Conservation (phyloP, 345 rosid genomes). For the Lenwebbia sp. region DNA sequence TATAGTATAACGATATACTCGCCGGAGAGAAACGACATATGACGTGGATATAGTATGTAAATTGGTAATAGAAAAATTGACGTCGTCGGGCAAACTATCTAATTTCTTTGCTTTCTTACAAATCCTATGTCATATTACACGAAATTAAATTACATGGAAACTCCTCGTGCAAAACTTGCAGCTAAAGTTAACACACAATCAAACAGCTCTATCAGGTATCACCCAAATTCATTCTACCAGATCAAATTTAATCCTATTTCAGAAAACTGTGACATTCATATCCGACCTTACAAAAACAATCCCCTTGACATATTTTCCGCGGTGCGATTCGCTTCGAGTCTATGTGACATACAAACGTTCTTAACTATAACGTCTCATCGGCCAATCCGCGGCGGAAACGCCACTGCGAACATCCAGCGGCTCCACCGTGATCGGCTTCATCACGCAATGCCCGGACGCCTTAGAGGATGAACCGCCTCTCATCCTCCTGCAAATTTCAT, state of each 20-base stretch:
- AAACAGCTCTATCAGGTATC: not conserved
- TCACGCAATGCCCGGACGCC: conserved; percentile 13
- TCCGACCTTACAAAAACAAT: not conserved
- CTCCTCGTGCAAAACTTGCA: not conserved
- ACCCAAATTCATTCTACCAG: not conserved
- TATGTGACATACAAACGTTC: not conserved
- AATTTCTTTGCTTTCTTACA: not conserved
- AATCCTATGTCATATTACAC: not conserved
- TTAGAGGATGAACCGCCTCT: conserved; percentile 15
- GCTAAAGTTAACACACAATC: not conserved
- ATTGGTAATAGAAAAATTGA: not conserved
- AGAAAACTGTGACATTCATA: not conserved
- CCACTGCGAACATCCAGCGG: conserved; percentile 4
- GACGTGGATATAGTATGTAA: not conserved
- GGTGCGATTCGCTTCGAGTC: not conserved
- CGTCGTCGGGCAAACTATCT: not conserved
- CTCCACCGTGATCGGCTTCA: conserved; percentile 19
- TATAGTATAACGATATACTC: not conserved
- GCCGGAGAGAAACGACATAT: fast-evolving
- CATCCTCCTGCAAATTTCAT: not conserved
- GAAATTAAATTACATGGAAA: not conserved
- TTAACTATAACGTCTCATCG: conserved; percentile 12
- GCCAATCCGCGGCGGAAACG: conserved; percentile 13
- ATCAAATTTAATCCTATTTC: not conserved
- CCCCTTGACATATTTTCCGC: not conserved